Conservation (phyloP, 805 yeast genomes). For the Ogataea paraovalis region DNA sequence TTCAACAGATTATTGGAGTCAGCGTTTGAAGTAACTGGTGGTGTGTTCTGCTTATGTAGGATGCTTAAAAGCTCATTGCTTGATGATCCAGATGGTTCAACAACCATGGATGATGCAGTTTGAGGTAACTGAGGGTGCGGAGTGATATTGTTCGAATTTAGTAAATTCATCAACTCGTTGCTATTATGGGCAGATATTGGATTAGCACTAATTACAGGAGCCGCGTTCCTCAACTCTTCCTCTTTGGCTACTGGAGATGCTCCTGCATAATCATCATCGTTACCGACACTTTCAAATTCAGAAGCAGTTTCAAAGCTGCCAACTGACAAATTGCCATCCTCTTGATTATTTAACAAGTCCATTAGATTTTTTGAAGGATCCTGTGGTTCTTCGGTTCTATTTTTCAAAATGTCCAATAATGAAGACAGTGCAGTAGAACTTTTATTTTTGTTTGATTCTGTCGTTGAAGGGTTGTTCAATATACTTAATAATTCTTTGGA, state of each 20-base stretch:
- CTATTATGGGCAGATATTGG: not conserved
- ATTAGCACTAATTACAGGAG: too few species aligned
- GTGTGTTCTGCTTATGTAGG: not conserved
- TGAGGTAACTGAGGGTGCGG: not conserved
- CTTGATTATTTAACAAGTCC: constrained; percentile 2
- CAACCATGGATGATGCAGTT: not conserved
- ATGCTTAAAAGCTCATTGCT: constrained; percentile 2
- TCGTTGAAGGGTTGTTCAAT: not conserved
- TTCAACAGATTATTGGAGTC: not conserved
- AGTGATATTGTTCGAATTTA: not conserved
- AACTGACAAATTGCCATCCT: not conserved
- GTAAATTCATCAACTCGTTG: not conserved
- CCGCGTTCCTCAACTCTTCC: too few species aligned
- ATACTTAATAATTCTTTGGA: constrained; percentile 1
- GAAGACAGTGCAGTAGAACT: constrained; percentile 2
- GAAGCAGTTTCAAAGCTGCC: not conserved
- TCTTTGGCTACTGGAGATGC: too few species aligned
- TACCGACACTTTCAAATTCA: constrained; percentile 3
- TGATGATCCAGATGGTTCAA: not conserved
- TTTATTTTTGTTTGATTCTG: not conserved
- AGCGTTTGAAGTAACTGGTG: not conserved
- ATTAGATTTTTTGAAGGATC: constrained; percentile 2
- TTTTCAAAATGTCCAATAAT: not conserved
- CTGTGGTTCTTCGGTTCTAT: not conserved
- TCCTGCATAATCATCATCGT: not conserved